Base-by-base conservation (phyloP, 73 alveolate species). In the Blepharisma japonicum region DNA sequence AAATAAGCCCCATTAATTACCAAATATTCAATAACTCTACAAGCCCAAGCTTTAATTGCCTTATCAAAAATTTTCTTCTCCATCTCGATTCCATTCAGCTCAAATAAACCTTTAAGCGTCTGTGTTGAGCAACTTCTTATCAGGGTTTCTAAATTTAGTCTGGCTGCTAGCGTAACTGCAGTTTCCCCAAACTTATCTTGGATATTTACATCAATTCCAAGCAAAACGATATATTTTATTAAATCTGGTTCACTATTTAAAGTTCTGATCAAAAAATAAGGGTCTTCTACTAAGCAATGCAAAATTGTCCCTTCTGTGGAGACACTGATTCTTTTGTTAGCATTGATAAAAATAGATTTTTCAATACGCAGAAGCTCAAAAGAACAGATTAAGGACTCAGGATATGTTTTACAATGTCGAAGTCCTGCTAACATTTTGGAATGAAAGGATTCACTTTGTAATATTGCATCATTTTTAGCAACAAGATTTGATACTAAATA, bases 381-480 rank as follows among this genome's bases (percentile, higher is more conserved):
- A 56, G 72, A 56, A 14, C 20, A 14, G 6, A 56, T 56, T 6
- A 56, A 38, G 18, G 7, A 6, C 18, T 56, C 45, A 14, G 72
- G 72, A 38, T 56, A 56, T 9, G 7, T 38, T 56, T 56, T 56
- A 20, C 72, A 56, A 21, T 56, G 7, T 56, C 72, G 25, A 7
- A 56, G 45, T 6, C 45, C 6, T 6, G 7, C 18, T 9, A 56
- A 7, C 8, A 56, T 8, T 56, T 56, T 56, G 9, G 45, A 8
- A 56, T 56, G 72, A 56, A 56, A 56, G 18, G 72, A 7, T 8
- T 56, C 72, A 56, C 72, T 56, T 56, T 56, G 72, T 8, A 56
- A 21, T 7, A 56, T 6, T 56, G 45, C 72, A 56, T 56, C 72
- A 21, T 56, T 56, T 56, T 56, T 56, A 6, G 18, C 72, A 7